phyloP scores from a whole-genome alignment of 108 stramenopile species.

The Poteriospumella lacustris region DNA sequence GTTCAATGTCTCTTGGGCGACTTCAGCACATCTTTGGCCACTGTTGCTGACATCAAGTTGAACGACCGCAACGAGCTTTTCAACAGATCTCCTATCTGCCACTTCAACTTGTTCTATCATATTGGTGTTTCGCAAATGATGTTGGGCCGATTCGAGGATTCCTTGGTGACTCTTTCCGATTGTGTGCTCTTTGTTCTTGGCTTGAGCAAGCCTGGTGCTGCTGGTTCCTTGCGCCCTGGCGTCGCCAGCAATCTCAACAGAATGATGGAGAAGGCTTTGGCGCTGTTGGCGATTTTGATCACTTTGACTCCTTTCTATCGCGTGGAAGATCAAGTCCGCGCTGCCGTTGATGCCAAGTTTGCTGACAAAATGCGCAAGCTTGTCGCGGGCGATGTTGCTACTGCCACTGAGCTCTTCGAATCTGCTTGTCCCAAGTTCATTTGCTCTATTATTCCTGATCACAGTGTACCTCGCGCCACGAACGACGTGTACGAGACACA shows the following conservation, averaged over 20 bases:
- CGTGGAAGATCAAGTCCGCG: conserved; percentile 13
- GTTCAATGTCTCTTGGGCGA: conserved; percentile 93
- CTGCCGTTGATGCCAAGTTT: background rate
- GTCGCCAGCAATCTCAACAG: background rate
- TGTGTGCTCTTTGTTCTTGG: background rate
- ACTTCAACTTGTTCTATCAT: conserved; percentile 83
- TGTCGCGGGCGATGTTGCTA: background rate
- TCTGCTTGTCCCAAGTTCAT: conserved; percentile 22
- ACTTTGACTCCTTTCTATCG: background rate
- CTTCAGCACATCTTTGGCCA: conserved; percentile 68
- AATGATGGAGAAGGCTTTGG: conserved; percentile 16
- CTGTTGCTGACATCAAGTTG: conserved; percentile 61
- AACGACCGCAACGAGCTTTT: conserved; percentile 38
- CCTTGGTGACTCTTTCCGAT: conserved; percentile 33
- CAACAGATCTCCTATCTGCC: conserved; percentile 68
- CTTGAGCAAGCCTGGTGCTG: conserved; percentile 18
- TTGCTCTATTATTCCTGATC: conserved; percentile 10
- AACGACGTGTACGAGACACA: background rate
- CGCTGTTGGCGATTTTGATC: background rate
- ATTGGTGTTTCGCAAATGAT: conserved; percentile 83
- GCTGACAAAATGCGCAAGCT: conserved; percentile 7
- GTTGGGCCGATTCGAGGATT: conserved; percentile 88
- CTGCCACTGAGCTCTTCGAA: conserved; percentile 5
- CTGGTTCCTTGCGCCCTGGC: background rate
- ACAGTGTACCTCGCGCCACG: background rate